A percentile compares a stretch with the other conserved stretches of the same genome.
These are phyloP conservation scores for Leccinum pachyderme DNA, from an alignment of 1,284 basidiomycete genomes.

Conservation along the genomic window DNA sequence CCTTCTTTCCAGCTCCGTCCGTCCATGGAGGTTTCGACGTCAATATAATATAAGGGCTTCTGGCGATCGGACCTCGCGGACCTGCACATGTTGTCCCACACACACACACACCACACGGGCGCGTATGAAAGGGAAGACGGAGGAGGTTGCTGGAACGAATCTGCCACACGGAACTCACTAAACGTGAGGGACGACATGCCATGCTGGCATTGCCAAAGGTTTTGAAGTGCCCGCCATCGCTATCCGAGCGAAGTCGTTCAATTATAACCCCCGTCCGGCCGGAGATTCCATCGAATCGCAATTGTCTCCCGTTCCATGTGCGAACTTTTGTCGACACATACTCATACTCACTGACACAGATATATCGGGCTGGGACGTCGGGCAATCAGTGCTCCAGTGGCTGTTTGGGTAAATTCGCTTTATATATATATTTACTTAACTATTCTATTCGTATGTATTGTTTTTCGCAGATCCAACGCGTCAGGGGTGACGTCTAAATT, in stretches of 20 bases:
- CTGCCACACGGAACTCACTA: background rate
- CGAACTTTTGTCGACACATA: background rate
- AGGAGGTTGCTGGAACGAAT: background rate
- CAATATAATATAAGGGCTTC: background rate
- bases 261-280: background rate
- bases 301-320: background rate
- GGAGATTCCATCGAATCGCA: background rate
- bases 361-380: constrained; percentile 20
- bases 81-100: background rate
- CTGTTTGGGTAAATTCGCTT: constrained; percentile 7
- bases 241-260: background rate
- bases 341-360: background rate
- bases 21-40: background rate
- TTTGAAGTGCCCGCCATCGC: background rate
- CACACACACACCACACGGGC: background rate
- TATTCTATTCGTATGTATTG: background rate
- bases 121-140: background rate
- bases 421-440: background rate
- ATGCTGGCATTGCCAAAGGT: background rate
- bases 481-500: background rate
- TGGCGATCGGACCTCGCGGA: constrained; percentile 14
- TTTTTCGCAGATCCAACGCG: background rate
- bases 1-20: background rate
- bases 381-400: constrained; percentile 18
- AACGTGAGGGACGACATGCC: background rate